Base-by-base conservation (phyloP, 768 basidiomycete genomes). In the Stropharia rugosoannulata region DNA sequence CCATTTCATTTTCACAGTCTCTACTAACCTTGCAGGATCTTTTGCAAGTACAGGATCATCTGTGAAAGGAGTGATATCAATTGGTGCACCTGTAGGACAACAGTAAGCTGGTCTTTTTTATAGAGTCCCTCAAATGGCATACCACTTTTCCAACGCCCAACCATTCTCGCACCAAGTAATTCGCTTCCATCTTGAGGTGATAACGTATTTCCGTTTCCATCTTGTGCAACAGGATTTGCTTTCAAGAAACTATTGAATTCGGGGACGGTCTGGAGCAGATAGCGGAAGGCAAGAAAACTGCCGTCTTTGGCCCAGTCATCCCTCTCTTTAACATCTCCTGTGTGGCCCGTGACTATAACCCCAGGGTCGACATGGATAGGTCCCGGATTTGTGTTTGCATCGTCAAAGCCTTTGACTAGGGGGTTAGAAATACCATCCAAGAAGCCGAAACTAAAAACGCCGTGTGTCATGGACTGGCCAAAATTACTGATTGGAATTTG, bases 81-180 rank as follows among this genome's bases (percentile, higher is more conserved):
- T 68, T 4, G 81, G 81, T 10, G 80, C 74, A 58, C 76, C 76
- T 76, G 48, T 10, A 2, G 5, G 19, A 16, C 5, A 6, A 27
- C 35, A 35, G 38, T 51, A 16, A 37, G 32, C 32, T 38, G 27
- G 15, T 64, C 11, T 13, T 55, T 25, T 41, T 29, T 37, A 36
- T 25, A 25, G n/a, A 27, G 15, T 8, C 5, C 12, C 19, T 35
- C 8, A 51, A 39, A 27, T 6, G n/a, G 62, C 73, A 40, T 62
- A 77, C 80, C 79, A 46, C 78, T 80, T 74, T 80, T 81, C 81
- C 80, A 83, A 16, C 82, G 70, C 11, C 82, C 82, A 19, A 82
- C 70, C 57, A 83, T 68, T 50, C 81, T 72, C 15, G 81, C 81
- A 39, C 80, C 81, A 15, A 79, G 69, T n/a, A 82, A 70, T 16